Evolutionary conservation across 345 rosid species (phyloP), one percentile per base, ranked within the genome.

Genomic region (Eucalyptus decipiens): DNA sequence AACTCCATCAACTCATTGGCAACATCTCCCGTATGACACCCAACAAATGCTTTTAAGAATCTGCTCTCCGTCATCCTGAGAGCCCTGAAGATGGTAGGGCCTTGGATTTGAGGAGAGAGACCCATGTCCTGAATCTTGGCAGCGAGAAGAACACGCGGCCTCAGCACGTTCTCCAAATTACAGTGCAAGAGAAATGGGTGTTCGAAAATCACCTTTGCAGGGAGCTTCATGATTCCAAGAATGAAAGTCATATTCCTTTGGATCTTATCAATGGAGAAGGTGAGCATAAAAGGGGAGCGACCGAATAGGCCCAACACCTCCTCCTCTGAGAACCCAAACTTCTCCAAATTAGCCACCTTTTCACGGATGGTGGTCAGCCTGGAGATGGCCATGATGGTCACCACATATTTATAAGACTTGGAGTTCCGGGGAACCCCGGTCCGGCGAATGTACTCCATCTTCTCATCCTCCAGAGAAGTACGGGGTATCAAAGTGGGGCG

Each of bases 221-320:
- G 92, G 28, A 94, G 90, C 90, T 94, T 96, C 95, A 95, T 93
- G 24, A 93, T 93, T n/a, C 94, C 98, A 24, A 95, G 58, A 18
- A 97, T 86, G 87, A 92, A 97, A 69, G 98, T 95, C 98, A 97
- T 97, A 87, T 95, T 97, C 92, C 98, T 94, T 89, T 97, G 97
- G 88, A 97, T 95, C 92, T 96, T 96, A 11, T 95, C 98, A 86
- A 95, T 91, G 16, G 98, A 96, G 17, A 96, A 51, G 17, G 98
- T 94, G 89, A 97, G 91, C 58, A 94, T 40, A 85, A 93, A 87
- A 1, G 96, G 98, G 86, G 93, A 94, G 54, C 91, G 92, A 26
- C 98, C 98, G 12, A 93, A 89, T 17, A 97, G 91, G 37, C 87
- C 9, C 98, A 95, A 95, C 88, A 94, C 88, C 72, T 94, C 97